Evolutionary conservation across 2,329 filamentous ascomycete genomes (phyloP).

Genomic region (Colletotrichum sublineola): DNA sequence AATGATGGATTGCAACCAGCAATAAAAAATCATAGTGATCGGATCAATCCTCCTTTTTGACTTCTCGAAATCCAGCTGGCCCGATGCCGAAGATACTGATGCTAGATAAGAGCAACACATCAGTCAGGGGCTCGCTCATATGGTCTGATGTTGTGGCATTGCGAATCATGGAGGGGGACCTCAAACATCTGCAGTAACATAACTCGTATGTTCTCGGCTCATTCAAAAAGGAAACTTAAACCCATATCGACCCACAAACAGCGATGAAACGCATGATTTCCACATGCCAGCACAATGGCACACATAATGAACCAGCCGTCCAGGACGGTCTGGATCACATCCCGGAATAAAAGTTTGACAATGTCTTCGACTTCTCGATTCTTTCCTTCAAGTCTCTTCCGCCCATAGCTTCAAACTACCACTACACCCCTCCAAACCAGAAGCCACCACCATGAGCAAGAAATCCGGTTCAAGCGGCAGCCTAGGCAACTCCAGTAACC

Average conservation of each 20-base stretch:
- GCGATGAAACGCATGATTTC: slow-evolving; percentile 23
- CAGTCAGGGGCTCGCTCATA: not conserved
- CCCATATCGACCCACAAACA: not conserved
- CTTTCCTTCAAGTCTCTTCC: too few relatives aligned
- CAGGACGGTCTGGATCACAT: too few relatives aligned
- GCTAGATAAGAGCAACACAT: not conserved
- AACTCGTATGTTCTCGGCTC: slow-evolving; percentile 21
- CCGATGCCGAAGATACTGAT: not conserved
- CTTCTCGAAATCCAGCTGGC: not conserved
- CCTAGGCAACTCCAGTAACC: slow-evolving; percentile 35
- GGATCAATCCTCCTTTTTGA: not conserved
- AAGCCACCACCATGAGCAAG: slow-evolving; percentile 18
- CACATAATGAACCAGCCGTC: not conserved
- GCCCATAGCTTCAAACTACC: not conserved
- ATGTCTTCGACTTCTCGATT: too few relatives aligned
- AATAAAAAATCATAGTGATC: not conserved
- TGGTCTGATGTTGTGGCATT: slow-evolving; percentile 30
- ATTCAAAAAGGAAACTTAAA: not conserved
- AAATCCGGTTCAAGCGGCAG: slow-evolving; percentile 14
- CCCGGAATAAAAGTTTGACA: not conserved
- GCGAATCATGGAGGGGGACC: slow-evolving; percentile 15
- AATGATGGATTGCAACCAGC: not conserved
- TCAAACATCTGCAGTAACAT: slow-evolving; percentile 34
- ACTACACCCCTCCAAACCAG: not conserved
- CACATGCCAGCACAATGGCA: slow-evolving; percentile 11